These are phyloP conservation scores for Elsinoe fawcettii DNA, from an alignment of 2,329 filamentous ascomycete genomes.

Conservation along the genomic window DNA sequence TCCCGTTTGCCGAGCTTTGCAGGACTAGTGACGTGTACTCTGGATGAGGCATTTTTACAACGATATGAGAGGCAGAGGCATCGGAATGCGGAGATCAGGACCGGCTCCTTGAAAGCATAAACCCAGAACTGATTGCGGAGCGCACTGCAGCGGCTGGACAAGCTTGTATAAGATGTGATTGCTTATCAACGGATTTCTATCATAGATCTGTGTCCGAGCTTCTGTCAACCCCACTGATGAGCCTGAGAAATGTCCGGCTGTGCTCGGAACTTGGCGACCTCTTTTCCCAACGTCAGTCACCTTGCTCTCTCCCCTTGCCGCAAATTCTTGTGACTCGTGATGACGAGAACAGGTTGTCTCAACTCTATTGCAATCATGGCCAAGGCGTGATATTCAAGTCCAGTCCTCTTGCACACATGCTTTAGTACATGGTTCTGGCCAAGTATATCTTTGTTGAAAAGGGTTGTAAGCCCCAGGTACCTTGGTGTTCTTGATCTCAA, in stretches of 20 bases:
- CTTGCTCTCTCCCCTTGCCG: too few species aligned
- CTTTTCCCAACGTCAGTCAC: not conserved
- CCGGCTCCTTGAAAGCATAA: not conserved
- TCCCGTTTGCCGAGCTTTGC: conserved; percentile 2
- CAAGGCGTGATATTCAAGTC: too few species aligned
- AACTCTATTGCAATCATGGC: too few species aligned
- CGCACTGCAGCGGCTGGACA: not conserved
- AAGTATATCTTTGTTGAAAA: too few species aligned
- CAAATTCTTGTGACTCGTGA: too few species aligned
- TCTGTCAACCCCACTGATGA: not conserved
- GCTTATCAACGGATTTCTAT: not conserved
- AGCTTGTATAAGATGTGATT: not conserved
- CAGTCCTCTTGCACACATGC: too few species aligned
- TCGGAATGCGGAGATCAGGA: not conserved
- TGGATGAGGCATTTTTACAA: not conserved
- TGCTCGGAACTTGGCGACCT: conserved; percentile 6
- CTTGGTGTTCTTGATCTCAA: not conserved
- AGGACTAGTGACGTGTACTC: conserved; percentile 1
- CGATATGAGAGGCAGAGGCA: not conserved
- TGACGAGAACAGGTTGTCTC: too few species aligned
- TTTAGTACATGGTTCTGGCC: too few species aligned
- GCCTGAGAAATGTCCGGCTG: not conserved
- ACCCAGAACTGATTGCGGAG: not conserved
- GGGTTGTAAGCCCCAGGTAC: too few species aligned
- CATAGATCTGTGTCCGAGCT: not conserved